These are phyloP conservation scores for Clonostachys rhizophaga DNA, from an alignment of 2,329 filamentous ascomycete genomes.

Conservation along the genomic window DNA sequence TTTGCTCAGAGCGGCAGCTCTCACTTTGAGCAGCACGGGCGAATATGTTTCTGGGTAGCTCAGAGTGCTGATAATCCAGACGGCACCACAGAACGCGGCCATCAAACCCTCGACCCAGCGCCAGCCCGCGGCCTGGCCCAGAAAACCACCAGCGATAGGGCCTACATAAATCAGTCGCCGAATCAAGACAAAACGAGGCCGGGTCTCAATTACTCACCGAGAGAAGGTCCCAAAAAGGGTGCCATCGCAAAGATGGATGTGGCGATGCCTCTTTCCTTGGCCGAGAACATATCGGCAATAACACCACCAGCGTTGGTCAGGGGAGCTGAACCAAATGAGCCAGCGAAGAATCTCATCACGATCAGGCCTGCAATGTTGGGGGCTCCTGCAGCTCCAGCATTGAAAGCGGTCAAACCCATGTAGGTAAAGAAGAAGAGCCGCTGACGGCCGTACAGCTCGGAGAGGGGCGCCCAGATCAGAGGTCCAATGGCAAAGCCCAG, in stretches of 20 bases:
- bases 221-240: conserved; percentile 58
- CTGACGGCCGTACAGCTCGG: conserved; percentile 59
- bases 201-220: conserved; percentile 25
- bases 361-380: conserved; percentile 56
- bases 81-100: conserved; percentile 53
- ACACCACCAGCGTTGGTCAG: conserved; percentile 59
- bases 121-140: conserved; percentile 57
- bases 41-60: conserved; percentile 57
- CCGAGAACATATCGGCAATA: conserved; percentile 59
- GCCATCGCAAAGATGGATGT: conserved; percentile 57
- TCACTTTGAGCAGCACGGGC: conserved; percentile 48
- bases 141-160: conserved; percentile 59
- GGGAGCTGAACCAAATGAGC: conserved; percentile 57
- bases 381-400: conserved; percentile 51
- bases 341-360: conserved; percentile 65
- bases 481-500: conserved; percentile 59
- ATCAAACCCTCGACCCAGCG: conserved; percentile 61
- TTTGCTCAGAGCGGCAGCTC: conserved; percentile 44
- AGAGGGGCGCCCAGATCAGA: conserved; percentile 61
- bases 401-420: conserved; percentile 54
- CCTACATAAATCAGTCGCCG: conserved; percentile 18
- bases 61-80: conserved; percentile 49
- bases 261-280: conserved; percentile 49
- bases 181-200: background rate
- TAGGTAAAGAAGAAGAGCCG: conserved; percentile 56